Base-by-base conservation (phyloP, 371 early-diverging fungal genomes). In the Zychaea mexicana region DNA sequence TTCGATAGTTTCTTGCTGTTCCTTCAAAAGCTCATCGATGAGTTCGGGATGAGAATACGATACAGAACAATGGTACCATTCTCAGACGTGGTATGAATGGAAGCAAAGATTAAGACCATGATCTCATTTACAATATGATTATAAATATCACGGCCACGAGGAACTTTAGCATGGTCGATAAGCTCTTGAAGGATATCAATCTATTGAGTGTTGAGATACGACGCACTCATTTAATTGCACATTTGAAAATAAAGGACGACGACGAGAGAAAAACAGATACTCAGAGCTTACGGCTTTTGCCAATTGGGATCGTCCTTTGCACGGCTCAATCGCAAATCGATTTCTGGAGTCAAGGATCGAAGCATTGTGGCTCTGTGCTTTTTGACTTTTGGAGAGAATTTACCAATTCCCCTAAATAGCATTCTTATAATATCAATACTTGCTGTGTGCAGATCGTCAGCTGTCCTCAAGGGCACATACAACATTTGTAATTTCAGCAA, bases 21-120 rank as follows among this genome's bases (percentile, higher is more conserved):
- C 86, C 17, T 80, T 33, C 22, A 61, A 54, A 0, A 85, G 59
- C 3, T 75, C 73, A 7, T 79, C 64, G 2, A 71, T 59, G 12
- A 73, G 62, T 45, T 83, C 74, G 0, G 81, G 80, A 45, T 74
- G 66, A 74, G 59, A 6, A 85, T 28, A 13, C 68, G 78, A 36
- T 81, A 84, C 8, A 78, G 38, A 13, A 78, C 52, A 30, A 69
- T 68, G 19, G 69, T 66, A 13, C 71, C 56, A 2, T 76, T 67
- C 31, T 76, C 74, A 9, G 67, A 61, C 2, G 78, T 78, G 0
- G 74, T 74, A 24, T 81, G 78, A 3, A 77, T 70, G 2, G 76
- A 68, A 10, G 76, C 76, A 60, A 78, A 57, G 47, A 81, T 64
- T 6, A 77, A 36, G 1, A 68, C 24, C 53, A 77, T 36, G 2